Evolutionary conservation across 139 green algal genomes (phyloP), one percentile per base, ranked within the genome.

Genomic region (Astrephomene gubernaculifera): DNA sequence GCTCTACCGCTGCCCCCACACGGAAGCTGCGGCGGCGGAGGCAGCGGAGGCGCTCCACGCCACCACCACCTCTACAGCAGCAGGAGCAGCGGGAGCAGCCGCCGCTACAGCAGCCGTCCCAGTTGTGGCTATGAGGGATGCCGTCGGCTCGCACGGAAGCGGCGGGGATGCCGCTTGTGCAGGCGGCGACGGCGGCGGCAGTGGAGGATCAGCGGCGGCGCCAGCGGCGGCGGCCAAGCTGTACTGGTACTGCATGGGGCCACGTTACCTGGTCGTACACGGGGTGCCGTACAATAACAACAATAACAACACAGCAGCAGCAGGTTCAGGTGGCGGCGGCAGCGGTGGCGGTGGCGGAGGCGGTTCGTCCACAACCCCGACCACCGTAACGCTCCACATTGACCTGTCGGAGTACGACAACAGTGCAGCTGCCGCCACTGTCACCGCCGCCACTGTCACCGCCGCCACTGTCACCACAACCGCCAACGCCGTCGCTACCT

Each of bases 361-460:
- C n/a, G n/a, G n/a, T n/a, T n/a, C n/a, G n/a, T n/a, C n/a, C n/a
- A n/a, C n/a, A n/a, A n/a, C n/a, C n/a, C n/a, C n/a, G n/a, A n/a
- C n/a, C n/a, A n/a, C 53, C 9, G n/a, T 64, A 8, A 82, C 75
- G 39, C 29, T 70, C 19, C 12, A 60, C 27, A 71, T 83, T 17
- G 76, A 83, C 61, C 41, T 83, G n/a, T 43, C 76, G 2, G 60
- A 73, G 76, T 83, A 83, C 76, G 60, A n/a, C 61, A 53, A 4
- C 33, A 6, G 38, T 7, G 74, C 36, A 3, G 54, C 54, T 2
- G 74, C 57, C 25, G 39, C 29, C n/a, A n/a, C n/a, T n/a, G n/a
- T n/a, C n/a, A n/a, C n/a, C n/a, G 75, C 5, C 35, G 35, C 10
- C 33, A 22, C 3, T 22, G 36, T 52, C 70, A 41, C 36, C 73